Base-by-base conservation (phyloP, 106 monocot genomes). In the Cymbidium sinense region DNA sequence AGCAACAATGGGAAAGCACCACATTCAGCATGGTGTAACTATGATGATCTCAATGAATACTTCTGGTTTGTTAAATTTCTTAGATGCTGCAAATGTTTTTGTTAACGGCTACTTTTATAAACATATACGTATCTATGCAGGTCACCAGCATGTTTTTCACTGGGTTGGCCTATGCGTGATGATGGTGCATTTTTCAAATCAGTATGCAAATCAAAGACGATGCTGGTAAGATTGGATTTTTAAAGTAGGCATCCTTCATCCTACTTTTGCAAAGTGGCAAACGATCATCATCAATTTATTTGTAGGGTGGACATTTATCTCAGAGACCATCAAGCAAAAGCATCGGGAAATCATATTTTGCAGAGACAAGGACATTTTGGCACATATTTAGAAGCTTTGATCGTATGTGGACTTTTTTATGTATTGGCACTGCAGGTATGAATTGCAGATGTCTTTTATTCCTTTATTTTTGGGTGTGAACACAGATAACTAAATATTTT, bases 51-150 rank as follows among this genome's bases (percentile, higher is more conserved):
- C 36, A 99, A 99, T 86, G 99, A 99, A 85, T 99, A 93, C 64
- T 99, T 99, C 85, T 99, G 99, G 96, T 96, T 15, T 67, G 90
- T 81, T 7, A 23, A 30, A 52, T 33, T 73, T 11, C 27, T 61
- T 64, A 18, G 20, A 64, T 67, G 64, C 50, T 0, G 11, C 75
- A 29, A 50, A 77, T 81, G 15, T 27, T 33, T 76, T 78, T 76
- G 94, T n/a, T n/a, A 94, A 94, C 94, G 96, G 94, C 96, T 86
- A n/a, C n/a, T n/a, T n/a, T n/a, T 94, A 94, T 79, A 94, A 98
- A 83, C 28, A 67, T 58, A 43, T 21, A 70, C 47, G 76, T 28
- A 39, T 15, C 28, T 33, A 85, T 75, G 29, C 77, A 96, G 96
- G 99, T 89, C 94, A 58, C 17, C 88, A 55, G 90, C 92, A 85